These are phyloP conservation scores for Groenewaldozyma sp. DNA, from an alignment of 1,139 yeast species.

Conservation along the genomic window DNA sequence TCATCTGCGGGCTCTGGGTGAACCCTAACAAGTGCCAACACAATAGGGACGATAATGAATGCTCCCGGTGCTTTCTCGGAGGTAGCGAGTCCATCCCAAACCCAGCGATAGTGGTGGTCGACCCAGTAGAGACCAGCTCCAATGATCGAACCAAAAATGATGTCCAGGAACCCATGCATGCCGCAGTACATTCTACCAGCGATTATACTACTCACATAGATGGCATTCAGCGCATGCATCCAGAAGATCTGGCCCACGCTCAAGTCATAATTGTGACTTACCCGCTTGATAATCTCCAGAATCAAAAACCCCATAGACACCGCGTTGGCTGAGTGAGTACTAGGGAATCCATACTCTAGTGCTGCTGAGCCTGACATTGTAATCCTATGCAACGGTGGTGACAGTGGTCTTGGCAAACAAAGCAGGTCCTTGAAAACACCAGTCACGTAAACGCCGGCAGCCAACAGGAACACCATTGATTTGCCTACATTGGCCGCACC, in stretches of 20 bases:
- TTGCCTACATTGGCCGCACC: conserved; percentile 55
- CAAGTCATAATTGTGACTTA: conserved; percentile 8
- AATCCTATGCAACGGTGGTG: conserved; percentile 86
- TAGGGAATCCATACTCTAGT: conserved; percentile 91
- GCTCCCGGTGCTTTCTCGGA: conserved; percentile 4
- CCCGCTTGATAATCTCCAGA: conserved; percentile 19
- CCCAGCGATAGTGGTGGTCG: conserved; percentile 10
- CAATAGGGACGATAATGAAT: conserved; percentile 17
- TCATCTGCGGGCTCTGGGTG: conserved; percentile 87
- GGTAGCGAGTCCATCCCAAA: conserved; percentile 16
- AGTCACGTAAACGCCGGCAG: conserved; percentile 72
- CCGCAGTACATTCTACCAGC: conserved; percentile 89
- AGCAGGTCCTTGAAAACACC: conserved; percentile 77
- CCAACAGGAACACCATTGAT: conserved; percentile 63
- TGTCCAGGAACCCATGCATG: conserved; percentile 90
- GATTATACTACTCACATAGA: conserved; percentile 60
- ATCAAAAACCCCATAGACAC: conserved; percentile 60
- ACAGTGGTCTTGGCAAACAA: conserved; percentile 84
- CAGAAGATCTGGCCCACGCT: conserved; percentile 8
- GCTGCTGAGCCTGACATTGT: conserved; percentile 86
- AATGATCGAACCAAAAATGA: conserved; percentile 52
- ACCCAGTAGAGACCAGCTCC: conserved; percentile 37
- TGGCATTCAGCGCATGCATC: conserved; percentile 19
- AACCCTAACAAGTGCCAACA: conserved; percentile 37
- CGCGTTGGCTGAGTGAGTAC: conserved; percentile 90